Evolutionary conservation across 805 yeast species (phyloP).

Genomic region (Suhomyces sp.): DNA sequence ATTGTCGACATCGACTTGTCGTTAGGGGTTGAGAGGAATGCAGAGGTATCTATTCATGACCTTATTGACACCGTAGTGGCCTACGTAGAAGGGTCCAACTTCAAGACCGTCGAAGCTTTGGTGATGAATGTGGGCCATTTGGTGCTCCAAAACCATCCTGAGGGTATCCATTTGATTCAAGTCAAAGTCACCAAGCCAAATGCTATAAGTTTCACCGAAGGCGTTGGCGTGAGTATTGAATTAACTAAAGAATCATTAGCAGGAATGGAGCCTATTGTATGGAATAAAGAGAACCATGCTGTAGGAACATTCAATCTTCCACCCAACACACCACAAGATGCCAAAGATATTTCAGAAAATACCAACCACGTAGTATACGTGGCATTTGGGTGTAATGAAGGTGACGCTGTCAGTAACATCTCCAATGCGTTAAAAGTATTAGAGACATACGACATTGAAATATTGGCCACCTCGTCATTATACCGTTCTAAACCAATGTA

Average conservation of each 20-base stretch:
- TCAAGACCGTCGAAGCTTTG: slow-evolving; percentile 91
- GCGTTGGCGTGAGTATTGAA: slow-evolving; percentile 80
- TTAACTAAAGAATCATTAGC: slow-evolving; percentile 45
- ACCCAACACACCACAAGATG: neutral
- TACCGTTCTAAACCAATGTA: slow-evolving; percentile 95
- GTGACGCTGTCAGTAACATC: slow-evolving; percentile 66
- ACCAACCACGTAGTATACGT: slow-evolving; percentile 56
- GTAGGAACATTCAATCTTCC: slow-evolving; percentile 31
- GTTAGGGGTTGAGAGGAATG: slow-evolving; percentile 18
- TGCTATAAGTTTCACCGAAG: slow-evolving; percentile 81
- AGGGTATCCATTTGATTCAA: slow-evolving; percentile 33
- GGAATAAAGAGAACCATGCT: neutral
- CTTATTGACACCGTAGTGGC: slow-evolving; percentile 48
- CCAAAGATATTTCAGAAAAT: slow-evolving; percentile 13
- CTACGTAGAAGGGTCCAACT: slow-evolving; percentile 75
- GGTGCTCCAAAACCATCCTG: slow-evolving; percentile 39
- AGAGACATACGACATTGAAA: slow-evolving; percentile 36
- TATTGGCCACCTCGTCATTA: slow-evolving; percentile 67
- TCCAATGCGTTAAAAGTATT: slow-evolving; percentile 50
- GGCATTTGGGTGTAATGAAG: slow-evolving; percentile 89
- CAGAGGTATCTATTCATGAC: slow-evolving; percentile 37
- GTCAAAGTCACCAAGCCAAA: slow-evolving; percentile 82
- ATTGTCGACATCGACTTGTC: slow-evolving; percentile 61
- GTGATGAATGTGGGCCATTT: slow-evolving; percentile 68
- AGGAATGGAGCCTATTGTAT: slow-evolving; percentile 17